These are phyloP conservation scores for Begonia loranthoides DNA, from an alignment of 306 rosid genomes.

Conservation along the genomic window DNA sequence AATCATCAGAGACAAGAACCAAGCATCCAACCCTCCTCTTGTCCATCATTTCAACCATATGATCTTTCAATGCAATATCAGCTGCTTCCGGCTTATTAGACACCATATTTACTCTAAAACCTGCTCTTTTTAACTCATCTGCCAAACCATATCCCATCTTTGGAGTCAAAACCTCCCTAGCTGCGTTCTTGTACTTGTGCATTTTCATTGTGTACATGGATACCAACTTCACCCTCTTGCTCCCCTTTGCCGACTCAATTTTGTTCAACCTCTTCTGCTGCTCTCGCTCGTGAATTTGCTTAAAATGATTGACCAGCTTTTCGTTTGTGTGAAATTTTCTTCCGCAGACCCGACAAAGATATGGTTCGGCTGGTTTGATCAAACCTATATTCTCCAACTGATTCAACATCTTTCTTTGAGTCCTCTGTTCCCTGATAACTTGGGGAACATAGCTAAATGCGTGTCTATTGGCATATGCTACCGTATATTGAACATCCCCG, in stretches of 20 bases:
- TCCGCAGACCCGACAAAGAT: constrained; percentile 69
- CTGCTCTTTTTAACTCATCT: constrained; percentile 55
- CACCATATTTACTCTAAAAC: constrained; percentile 47
- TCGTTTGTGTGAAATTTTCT: constrained; percentile 51
- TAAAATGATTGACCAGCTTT: constrained; percentile 70
- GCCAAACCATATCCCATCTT: constrained; percentile 50
- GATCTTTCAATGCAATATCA: constrained; percentile 30
- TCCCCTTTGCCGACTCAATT: constrained; percentile 66
- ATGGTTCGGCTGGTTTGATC: constrained; percentile 32
- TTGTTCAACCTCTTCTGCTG: constrained; percentile 52
- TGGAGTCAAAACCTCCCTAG: constrained; percentile 40
- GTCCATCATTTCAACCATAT: constrained; percentile 67
- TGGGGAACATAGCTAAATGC: constrained; percentile 39
- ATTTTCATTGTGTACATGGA: constrained; percentile 77
- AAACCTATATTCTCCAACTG: constrained; percentile 43
- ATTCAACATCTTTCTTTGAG: constrained; percentile 29
- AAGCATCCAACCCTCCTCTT: constrained; percentile 44
- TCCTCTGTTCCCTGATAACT: constrained; percentile 33
- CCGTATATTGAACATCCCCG: constrained; percentile 50
- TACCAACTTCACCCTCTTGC: constrained; percentile 55
- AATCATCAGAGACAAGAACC: constrained; percentile 78
- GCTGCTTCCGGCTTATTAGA: constrained; percentile 40
- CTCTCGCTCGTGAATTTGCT: constrained; percentile 60
- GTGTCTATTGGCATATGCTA: constrained; percentile 55
- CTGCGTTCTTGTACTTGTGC: constrained; percentile 68